A percentile compares a stretch with the other conserved stretches of the same genome.
Evolutionary conservation across 2,329 filamentous ascomycete genomes (phyloP).

Genomic region (Xylaria sp.): DNA sequence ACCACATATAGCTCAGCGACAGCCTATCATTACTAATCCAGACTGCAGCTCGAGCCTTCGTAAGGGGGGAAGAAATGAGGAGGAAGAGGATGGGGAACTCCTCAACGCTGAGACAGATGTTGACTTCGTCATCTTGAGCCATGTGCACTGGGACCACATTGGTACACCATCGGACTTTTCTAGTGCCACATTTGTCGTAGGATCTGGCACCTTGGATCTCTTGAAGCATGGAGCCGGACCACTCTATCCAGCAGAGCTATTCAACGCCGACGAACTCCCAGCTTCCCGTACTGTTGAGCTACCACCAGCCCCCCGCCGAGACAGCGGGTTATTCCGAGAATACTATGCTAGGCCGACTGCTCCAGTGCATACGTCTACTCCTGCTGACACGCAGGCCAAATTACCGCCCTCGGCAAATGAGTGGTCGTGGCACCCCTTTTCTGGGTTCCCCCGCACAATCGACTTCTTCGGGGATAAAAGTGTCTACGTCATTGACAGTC

Average conservation of each 20-base stretch:
- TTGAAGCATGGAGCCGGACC: constrained; percentile 49
- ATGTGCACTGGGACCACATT: constrained; percentile 68
- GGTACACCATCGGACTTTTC: constrained; percentile 65
- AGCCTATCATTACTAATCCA: constrained; percentile 56
- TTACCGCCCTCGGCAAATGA: constrained; percentile 39
- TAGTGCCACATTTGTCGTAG: constrained; percentile 60
- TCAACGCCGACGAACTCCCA: constrained; percentile 47
- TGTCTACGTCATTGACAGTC: constrained; percentile 59
- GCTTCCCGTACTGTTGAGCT: constrained; percentile 55
- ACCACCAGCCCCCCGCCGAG: constrained; percentile 45
- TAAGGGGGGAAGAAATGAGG: constrained; percentile 29
- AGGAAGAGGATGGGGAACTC: neutral
- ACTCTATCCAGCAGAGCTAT: constrained; percentile 46
- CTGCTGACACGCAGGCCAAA: constrained; percentile 28
- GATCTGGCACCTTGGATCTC: constrained; percentile 57
- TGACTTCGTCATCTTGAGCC: constrained; percentile 56
- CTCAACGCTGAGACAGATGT: constrained; percentile 39
- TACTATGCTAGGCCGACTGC: constrained; percentile 24
- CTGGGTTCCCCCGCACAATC: constrained; percentile 55
- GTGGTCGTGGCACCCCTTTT: constrained; percentile 55
- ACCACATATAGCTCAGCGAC: constrained; percentile 56
- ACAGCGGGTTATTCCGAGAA: constrained; percentile 3
- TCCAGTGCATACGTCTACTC: constrained; percentile 39
- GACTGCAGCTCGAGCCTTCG: constrained; percentile 55
- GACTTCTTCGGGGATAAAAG: constrained; percentile 60